Base-by-base conservation (phyloP, 164 flowering plant genomes). In the Malania oleifera region DNA sequence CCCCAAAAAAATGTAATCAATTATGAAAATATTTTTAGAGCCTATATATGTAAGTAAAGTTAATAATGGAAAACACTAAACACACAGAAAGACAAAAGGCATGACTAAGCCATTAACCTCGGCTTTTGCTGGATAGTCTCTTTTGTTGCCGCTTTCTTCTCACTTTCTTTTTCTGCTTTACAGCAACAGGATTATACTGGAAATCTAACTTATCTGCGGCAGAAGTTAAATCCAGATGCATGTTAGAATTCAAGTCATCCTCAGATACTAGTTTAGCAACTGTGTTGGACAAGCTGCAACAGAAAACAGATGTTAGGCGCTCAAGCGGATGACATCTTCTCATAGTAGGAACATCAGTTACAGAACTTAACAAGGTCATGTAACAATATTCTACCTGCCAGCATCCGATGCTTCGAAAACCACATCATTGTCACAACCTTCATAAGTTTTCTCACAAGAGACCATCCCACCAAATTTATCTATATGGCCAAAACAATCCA, bases 91-190 rank as follows among this genome's bases (percentile, higher is more conserved):
- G 27, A 39, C 23, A 48, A 29, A 6, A 31, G 28, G 38, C 15
- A 31, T 40, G 35, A 50, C 18, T 40, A 8, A 49, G 14, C 1
- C 27, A 45, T 4, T 10, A 34, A 77, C 79, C 79, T 72, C 65
- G 69, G 52, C 28, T 55, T 2, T 54, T 71, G 57, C 28, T 26
- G 34, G 66, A 56, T 25, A 50, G 57, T 55, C 61, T 76, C 62
- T 65, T 58, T 23, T 35, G 61, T 1, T 56, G 45, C 29, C 70
- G 69, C 25, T 2, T 46, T 72, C 66, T 76, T 57, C 77, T 77
- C 34, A 35, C 65, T 76, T 73, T 84, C 81, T 74, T 84, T 68
- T 76, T 81, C 65, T 27, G 62, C 66, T 76, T 79, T 24, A 10
- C 26, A 40, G 59, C 1, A 23, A n/a, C 12, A 58, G 39, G 38